Evolutionary conservation across 495 filamentous ascomycete genomes (phyloP), one percentile per base, ranked within the genome.

Genomic region (Chaetomium fimeti): DNA sequence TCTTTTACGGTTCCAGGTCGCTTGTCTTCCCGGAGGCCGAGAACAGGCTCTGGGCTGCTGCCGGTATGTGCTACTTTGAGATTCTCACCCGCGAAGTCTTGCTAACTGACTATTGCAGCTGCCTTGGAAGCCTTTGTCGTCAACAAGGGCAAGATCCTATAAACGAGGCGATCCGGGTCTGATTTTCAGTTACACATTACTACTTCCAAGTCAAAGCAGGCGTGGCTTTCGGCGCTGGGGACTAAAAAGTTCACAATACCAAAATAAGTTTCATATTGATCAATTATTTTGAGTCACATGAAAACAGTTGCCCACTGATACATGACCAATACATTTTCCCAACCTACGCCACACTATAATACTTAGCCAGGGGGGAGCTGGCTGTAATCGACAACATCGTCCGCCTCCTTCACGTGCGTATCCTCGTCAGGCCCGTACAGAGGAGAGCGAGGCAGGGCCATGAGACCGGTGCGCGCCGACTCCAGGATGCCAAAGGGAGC

Each of bases 401-500:
- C 90, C 32, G 90, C 91, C 42, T 96, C 93, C 70, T 96, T 95
- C 68, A 89, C 83, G 61, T 91, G 86, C 11, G 84, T 66, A 54
- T 92, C 89, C 68, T 95, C 89, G 7, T 81, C 84, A 15, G 84
- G 84, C 56, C 84, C 87, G 63, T 89, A 85, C 25, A 98, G 85
- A 56, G 94, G 94, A 29, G 94, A 96, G 43, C 94, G 89, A 45
- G 94, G 93, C 62, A 98, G 84, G 22, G 94, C 94, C 94, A 97
- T 98, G 38, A 98, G 85, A 75, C 94, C 89, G 20, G 94, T 97
- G 56, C 94, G 84, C 42, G 93, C 91, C 48, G 91, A 96, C 78
- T 98, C 94, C 20, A 98, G 84, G 66, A 98, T 92, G 71, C 94
- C 94, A 76, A 98, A 98, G n/a, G 93, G 93, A 55, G 85, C 83